Percentiles rank a stretch among this genome's conserved stretches.
Evolutionary conservation across 306 rosid genomes (phyloP).

Genomic region (Gleditsia sinensis): DNA sequence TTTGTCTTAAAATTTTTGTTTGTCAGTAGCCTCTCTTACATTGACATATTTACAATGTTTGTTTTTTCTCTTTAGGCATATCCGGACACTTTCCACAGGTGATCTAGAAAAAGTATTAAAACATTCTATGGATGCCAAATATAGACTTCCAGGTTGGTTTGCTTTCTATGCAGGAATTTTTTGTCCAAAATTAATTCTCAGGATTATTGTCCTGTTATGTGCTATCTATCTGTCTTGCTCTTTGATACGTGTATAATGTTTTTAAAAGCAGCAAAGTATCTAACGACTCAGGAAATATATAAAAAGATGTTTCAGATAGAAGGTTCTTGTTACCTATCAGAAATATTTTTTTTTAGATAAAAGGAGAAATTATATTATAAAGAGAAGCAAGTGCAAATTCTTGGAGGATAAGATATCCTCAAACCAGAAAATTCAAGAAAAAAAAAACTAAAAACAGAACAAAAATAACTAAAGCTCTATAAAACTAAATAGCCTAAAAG

Average conservation of each 20-base stretch:
- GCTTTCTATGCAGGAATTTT: slow-evolving; percentile 28
- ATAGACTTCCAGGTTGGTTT: slow-evolving; percentile 82
- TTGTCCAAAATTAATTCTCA: slow-evolving; percentile 13
- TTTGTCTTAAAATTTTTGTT: slow-evolving; percentile 24
- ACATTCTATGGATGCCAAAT: slow-evolving; percentile 58
- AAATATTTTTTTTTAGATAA: too few species aligned
- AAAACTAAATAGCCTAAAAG: too few species aligned
- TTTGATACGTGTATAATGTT: neutral
- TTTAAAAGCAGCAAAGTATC: neutral
- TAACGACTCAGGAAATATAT: neutral
- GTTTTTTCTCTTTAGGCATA: slow-evolving; percentile 56
- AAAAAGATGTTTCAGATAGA: neutral
- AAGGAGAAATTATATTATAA: too few species aligned
- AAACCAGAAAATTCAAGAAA: too few species aligned
- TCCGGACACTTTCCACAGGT: slow-evolving; percentile 67
- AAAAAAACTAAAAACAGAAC: too few species aligned
- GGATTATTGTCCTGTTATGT: slow-evolving; percentile 18
- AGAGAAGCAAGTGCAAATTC: too few species aligned
- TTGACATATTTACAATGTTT: slow-evolving; percentile 24
- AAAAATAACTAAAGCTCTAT: too few species aligned
- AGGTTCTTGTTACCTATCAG: neutral
- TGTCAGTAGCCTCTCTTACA: slow-evolving; percentile 9
- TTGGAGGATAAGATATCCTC: too few species aligned
- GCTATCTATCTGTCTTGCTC: slow-evolving; percentile 9
- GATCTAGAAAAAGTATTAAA: slow-evolving; percentile 76